Percentiles rank a stretch among this genome's conserved stretches.
phyloP scores from a whole-genome alignment of 2,329 filamentous ascomycete genomes.

The Lasiodiplodia hormozganensis region DNA sequence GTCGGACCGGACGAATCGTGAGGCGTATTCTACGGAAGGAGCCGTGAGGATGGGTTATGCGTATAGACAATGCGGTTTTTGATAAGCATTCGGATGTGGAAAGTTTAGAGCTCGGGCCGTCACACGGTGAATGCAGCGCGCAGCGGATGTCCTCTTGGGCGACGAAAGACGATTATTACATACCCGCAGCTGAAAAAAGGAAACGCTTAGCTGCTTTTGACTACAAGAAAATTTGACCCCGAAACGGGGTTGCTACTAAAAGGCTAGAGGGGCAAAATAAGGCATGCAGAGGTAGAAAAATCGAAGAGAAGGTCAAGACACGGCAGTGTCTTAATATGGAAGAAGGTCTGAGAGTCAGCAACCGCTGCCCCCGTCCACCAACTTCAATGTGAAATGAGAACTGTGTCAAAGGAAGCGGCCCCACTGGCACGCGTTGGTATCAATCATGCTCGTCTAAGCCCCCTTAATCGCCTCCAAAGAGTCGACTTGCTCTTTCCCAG shows the following conservation, averaged over 20 bases:
- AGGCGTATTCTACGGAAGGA: no score
- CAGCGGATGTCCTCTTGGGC: background rate
- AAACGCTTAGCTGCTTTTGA: slow-evolving; percentile 30
- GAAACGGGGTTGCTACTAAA: slow-evolving; percentile 27
- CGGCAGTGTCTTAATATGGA: slow-evolving; percentile 2
- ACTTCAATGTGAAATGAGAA: slow-evolving; percentile 26
- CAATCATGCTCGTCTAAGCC: slow-evolving; percentile 29
- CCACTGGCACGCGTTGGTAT: slow-evolving; percentile 30
- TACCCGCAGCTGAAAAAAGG: slow-evolving; percentile 28
- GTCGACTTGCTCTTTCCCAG: slow-evolving; percentile 17
- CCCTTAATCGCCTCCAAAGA: slow-evolving; percentile 22
- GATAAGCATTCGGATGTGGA: background rate
- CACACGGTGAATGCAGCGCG: background rate
- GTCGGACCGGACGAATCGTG: slow-evolving; percentile 42
- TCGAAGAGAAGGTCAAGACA: slow-evolving; percentile 24
- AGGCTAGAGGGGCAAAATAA: slow-evolving; percentile 24
- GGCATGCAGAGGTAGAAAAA: slow-evolving; percentile 25
- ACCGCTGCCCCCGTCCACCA: slow-evolving; percentile 19
- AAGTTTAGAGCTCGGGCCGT: background rate
- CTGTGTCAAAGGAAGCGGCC: slow-evolving; percentile 28
- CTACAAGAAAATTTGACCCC: slow-evolving; percentile 14
- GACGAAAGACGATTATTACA: slow-evolving; percentile 28
- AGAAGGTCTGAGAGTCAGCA: slow-evolving; percentile 17
- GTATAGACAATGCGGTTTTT: background rate
- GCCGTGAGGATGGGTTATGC: background rate